Evolutionary conservation across 805 yeast species (phyloP).

Genomic region (Suhomyces faveliae): DNA sequence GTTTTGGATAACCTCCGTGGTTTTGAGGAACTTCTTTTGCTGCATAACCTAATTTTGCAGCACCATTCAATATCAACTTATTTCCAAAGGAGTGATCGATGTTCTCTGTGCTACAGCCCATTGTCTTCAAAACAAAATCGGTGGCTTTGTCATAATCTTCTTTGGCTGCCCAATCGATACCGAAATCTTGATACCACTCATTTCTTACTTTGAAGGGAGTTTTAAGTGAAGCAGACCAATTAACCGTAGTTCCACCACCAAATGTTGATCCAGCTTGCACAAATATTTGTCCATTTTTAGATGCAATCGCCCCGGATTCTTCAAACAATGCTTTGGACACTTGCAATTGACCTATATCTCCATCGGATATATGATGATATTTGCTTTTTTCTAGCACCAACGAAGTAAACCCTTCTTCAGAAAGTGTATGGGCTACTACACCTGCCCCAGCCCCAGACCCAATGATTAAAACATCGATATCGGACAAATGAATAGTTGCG

Average conservation of each 20-base stretch:
- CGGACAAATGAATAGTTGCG: constrained; percentile 29
- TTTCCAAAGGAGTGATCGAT: constrained; percentile 18
- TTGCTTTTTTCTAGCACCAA: constrained; percentile 47
- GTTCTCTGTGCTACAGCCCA: constrained; percentile 19
- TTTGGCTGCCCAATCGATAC: constrained; percentile 45
- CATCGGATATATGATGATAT: constrained; percentile 24
- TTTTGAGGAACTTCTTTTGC: constrained; percentile 19
- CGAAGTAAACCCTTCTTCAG: constrained; percentile 14
- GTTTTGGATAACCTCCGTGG: constrained; percentile 14
- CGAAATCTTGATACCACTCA: constrained; percentile 48
- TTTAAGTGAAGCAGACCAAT: constrained; percentile 53
- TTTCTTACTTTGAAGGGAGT: constrained; percentile 50
- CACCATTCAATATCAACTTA: constrained; percentile 15
- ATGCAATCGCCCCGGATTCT: constrained; percentile 31
- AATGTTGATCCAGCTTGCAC: constrained; percentile 52
- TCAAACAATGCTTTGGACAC: constrained; percentile 36
- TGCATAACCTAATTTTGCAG: constrained; percentile 17
- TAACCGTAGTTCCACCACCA: constrained; percentile 58
- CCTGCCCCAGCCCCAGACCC: constrained; percentile 25
- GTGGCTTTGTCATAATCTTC: constrained; percentile 42
- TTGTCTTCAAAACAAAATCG: constrained; percentile 28
- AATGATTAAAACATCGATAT: constrained; percentile 21
- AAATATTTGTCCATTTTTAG: constrained; percentile 32
- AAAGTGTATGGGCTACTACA: constrained; percentile 20
- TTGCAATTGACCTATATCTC: constrained; percentile 34